Evolutionary conservation across 1,139 yeast genomes (phyloP), one percentile per base, ranked within the genome.

Genomic region (Yamadazyma atmosphaerica): DNA sequence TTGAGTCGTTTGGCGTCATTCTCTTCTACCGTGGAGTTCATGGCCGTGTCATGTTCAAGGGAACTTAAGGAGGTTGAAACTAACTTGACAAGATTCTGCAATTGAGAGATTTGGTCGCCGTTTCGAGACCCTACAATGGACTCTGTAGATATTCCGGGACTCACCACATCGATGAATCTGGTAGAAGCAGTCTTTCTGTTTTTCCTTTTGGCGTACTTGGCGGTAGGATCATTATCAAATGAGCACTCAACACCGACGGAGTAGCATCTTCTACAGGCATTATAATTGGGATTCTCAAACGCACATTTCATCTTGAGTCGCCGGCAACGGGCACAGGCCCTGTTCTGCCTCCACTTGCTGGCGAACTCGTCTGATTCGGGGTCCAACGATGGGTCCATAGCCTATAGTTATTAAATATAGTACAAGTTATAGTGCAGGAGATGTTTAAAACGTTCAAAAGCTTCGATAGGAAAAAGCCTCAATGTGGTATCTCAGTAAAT

Each of bases 261-360:
- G 38, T 56, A 62, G 50, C 83, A 78, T 39, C 81, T 51, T 24
- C 62, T 63, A 53, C 83, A 78, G 11, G 75, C 52, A 25, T 54
- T 54, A 42, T 58, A 65, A 9, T 54, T 49, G 1, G 80, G 81
- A 42, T 69, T 70, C 22, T 72, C 76, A 51, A 71, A 78, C 4
- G 69, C 68, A 51, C 84, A 79, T 44, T 77, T 67, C 68, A 75
- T 73, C 49, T 78, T 79, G 23, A 77, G 60, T 32, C 82, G 52
- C 43, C 77, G 75, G 47, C 84, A 78, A 39, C 83, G 55, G 5
- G 81, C 81, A 56, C 84, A 78, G 1, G 83, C 81, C 38, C 77
- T 60, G 18, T 66, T 54, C 43, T 64, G 74, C 30, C 77, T 51
- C 77, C 77, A 73, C 37, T 56, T 58, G 17, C 47, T 43, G 10